A percentile compares a stretch with the other conserved stretches of the same genome.
Conservation (phyloP, 176 grass and related monocot species). For the Carex scoparia region DNA sequence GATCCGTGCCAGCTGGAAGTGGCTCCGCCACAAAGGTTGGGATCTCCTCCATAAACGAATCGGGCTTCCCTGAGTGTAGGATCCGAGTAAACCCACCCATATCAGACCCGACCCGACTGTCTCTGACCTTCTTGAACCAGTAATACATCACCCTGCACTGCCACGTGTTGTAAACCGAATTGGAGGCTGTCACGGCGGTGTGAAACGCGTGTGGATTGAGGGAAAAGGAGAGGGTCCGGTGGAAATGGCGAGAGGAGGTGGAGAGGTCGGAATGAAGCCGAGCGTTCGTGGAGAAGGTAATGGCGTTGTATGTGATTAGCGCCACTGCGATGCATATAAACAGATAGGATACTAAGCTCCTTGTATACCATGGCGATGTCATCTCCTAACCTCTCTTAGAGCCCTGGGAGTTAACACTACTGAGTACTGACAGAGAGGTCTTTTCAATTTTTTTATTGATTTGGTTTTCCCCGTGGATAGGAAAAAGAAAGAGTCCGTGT, state of each 20-base stretch:
- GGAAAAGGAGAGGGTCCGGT: conserved; percentile 20
- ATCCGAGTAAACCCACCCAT: conserved; percentile 95
- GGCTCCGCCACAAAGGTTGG: conserved; percentile 89
- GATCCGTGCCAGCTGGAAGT: conserved; percentile 54
- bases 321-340: conserved; percentile 43
- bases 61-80: conserved; percentile 68
- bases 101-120: conserved; percentile 32
- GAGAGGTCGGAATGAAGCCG: conserved; percentile 21
- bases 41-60: conserved; percentile 72
- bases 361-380: conserved; percentile 29
- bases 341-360: conserved; percentile 29
- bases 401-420: background rate
- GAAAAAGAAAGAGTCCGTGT: too few species aligned
- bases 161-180: conserved; percentile 75
- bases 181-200: conserved; percentile 76
- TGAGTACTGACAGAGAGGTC: background rate
- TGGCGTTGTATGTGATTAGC: conserved; percentile 64
- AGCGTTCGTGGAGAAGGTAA: conserved; percentile 39
- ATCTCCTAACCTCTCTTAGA: background rate
- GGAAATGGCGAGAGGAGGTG: conserved; percentile 18
- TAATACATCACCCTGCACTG: conserved; percentile 96
- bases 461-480: too few species aligned
- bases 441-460: background rate
- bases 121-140: conserved; percentile 79
- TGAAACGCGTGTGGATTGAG: conserved; percentile 48